These are phyloP conservation scores for Linum usitatissimum DNA, from an alignment of 345 rosid genomes.

Conservation along the genomic window DNA sequence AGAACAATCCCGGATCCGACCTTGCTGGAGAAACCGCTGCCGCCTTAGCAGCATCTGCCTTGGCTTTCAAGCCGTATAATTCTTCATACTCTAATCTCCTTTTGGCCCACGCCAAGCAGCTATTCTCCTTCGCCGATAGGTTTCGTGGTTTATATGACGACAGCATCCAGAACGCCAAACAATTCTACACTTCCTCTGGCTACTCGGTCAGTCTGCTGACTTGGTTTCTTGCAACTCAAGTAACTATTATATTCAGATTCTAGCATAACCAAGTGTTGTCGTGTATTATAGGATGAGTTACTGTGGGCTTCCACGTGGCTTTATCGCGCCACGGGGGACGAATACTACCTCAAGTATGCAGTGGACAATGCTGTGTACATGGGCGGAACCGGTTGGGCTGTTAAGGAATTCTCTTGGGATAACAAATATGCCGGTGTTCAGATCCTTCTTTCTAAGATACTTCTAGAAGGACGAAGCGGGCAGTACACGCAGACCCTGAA, in stretches of 20 bases:
- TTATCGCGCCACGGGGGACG: slow-evolving; percentile 51
- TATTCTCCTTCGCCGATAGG: slow-evolving; percentile 22
- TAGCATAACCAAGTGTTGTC: background rate
- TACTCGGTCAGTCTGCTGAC: slow-evolving; percentile 22
- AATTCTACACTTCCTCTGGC: slow-evolving; percentile 23
- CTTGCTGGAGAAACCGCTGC: slow-evolving; percentile 80
- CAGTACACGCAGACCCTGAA: slow-evolving; percentile 13
- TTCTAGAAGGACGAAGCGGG: slow-evolving; percentile 40
- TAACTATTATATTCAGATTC: background rate
- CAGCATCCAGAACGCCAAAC: slow-evolving; percentile 16
- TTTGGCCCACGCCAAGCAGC: slow-evolving; percentile 47
- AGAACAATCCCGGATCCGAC: slow-evolving; percentile 64
- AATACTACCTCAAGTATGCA: slow-evolving; percentile 54
- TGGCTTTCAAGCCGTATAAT: slow-evolving; percentile 71
- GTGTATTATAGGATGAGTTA: slow-evolving; percentile 53
- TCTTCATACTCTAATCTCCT: slow-evolving; percentile 62
- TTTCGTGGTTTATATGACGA: slow-evolving; percentile 22
- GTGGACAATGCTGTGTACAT: slow-evolving; percentile 57
- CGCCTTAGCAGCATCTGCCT: slow-evolving; percentile 66
- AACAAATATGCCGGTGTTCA: slow-evolving; percentile 84
- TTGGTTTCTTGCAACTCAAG: background rate
- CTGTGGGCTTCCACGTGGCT: slow-evolving; percentile 84
- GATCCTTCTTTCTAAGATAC: slow-evolving; percentile 57
- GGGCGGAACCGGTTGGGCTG: slow-evolving; percentile 91
- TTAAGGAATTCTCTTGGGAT: slow-evolving; percentile 93